Base-by-base conservation (phyloP, 768 basidiomycete genomes). In the Lactifluus volemus region DNA sequence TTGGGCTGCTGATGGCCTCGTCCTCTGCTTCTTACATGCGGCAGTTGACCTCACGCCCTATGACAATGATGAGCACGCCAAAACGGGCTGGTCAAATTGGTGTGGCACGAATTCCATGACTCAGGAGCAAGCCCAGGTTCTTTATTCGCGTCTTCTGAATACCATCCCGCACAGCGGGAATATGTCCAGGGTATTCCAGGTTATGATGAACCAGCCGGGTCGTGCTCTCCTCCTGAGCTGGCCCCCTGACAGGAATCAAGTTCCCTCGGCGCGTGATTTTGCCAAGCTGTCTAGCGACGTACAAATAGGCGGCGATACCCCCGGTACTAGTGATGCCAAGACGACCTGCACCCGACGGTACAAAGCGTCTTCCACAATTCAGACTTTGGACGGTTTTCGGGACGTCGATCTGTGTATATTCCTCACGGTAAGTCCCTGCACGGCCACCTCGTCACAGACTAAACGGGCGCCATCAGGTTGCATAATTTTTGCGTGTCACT, bases 1-100 rank as follows among this genome's bases (percentile, higher is more conserved):
- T 73, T 89, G 85, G 83, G 90, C 89, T 53, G 88, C 89, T 15
- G 88, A 92, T 63, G 87, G 84, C 60, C 82, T 94, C 69, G 88
- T 92, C 61, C 78, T 94, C 38, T 92, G 91, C 72, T 94, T 94
- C 76, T 82, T 92, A 52, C 91, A 94, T 68, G 90, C 91, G 45
- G 83, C 84, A 36, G 82, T 83, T 61, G 89, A 92, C 78, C 79
- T 89, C 60, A 78, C 72, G 14, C 77, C 80, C 54, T 78, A 78
- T 41, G 88, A 92, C 77, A 89, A 90, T 67, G 86, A 91, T 72
- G 88, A 90, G 71, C 72, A 73, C 44, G 72, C 80, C 72, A 91
- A 87, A 73, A 84, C 87, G 1, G 73, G 78, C 36, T 93, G 90
- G 91, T 80, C 89, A 2, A 92, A 91, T 70, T 93, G 91, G 90